A percentile compares a stretch with the other conserved stretches of the same genome.
Evolutionary conservation across 495 filamentous ascomycete species (phyloP).

Genomic region (Parathielavia appendiculata): DNA sequence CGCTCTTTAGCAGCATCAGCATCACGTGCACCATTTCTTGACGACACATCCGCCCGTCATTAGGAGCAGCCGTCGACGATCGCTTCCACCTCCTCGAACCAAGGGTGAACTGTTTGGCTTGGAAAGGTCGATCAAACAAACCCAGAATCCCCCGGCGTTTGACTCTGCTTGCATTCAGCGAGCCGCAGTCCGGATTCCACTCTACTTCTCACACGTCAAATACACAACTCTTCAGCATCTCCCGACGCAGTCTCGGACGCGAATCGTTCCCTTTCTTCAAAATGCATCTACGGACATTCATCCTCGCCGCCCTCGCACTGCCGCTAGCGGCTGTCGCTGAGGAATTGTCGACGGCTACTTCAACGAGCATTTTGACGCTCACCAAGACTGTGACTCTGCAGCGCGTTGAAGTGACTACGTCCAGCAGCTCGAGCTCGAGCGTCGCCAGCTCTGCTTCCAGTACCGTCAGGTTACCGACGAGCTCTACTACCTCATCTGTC

Average conservation of each 20-base stretch:
- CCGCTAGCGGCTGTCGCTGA: conserved; percentile 39
- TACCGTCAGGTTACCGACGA: conserved; percentile 7
- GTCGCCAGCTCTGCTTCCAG: not conserved
- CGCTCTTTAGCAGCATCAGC: not conserved
- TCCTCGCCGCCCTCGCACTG: conserved; percentile 41
- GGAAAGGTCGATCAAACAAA: not conserved
- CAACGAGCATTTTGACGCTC: conserved; percentile 47
- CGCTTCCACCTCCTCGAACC: not conserved
- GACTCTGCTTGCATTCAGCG: not conserved
- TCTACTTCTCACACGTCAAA: not conserved
- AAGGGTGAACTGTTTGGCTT: not conserved
- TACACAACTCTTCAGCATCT: not conserved
- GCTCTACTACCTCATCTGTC: conserved; percentile 18
- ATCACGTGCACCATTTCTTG: conserved; percentile 9
- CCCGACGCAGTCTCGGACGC: not conserved
- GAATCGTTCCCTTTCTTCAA: conserved; percentile 6
- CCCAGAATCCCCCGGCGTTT: not conserved
- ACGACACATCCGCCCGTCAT: not conserved
- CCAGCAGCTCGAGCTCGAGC: conserved; percentile 15
- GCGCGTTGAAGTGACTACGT: conserved; percentile 27
- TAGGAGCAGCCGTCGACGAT: not conserved
- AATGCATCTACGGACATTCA: conserved; percentile 29
- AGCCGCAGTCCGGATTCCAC: not conserved
- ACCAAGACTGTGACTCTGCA: conserved; percentile 50
- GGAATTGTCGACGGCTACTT: conserved; percentile 35